phyloP scores from a whole-genome alignment of 805 yeast genomes.

The Wickerhamiella cacticola region DNA sequence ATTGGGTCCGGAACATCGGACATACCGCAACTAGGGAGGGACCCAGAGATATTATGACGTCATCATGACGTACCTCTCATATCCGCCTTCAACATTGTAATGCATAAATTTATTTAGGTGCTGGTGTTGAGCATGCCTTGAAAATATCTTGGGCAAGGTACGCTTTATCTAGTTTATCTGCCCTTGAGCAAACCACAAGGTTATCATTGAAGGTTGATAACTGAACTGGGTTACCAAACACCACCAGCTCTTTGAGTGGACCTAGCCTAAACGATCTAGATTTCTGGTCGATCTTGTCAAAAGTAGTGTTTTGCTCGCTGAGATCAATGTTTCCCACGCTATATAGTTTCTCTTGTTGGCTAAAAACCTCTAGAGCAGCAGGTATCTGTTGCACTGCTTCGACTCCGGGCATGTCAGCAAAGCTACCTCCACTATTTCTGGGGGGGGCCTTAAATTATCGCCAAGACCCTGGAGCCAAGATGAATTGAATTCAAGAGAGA shows the following conservation, averaged over 20 bases:
- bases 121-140: neutral
- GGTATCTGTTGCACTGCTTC: neutral
- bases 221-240: neutral
- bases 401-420: neutral
- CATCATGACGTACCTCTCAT: too few relatives aligned
- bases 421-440: neutral
- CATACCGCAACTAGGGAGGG: too few relatives aligned
- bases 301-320: neutral
- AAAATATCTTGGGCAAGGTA: slow-evolving; percentile 1
- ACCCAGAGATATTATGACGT: too few relatives aligned
- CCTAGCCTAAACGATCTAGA: neutral
- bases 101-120: neutral
- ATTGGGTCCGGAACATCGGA: too few relatives aligned
- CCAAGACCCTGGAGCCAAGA: too few relatives aligned
- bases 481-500: too few relatives aligned
- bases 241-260: slow-evolving; percentile 4
- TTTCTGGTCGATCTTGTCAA: neutral
- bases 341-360: neutral
- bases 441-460: neutral
- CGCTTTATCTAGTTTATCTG: slow-evolving; percentile 4
- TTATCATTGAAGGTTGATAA: neutral
- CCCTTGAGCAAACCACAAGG: neutral
- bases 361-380: slow-evolving; percentile 5
- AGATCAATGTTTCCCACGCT: neutral
- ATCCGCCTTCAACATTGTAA: too few relatives aligned